Conservation (phyloP, 352 stramenopile species). For the Peronosclerospora sorghi region DNA sequence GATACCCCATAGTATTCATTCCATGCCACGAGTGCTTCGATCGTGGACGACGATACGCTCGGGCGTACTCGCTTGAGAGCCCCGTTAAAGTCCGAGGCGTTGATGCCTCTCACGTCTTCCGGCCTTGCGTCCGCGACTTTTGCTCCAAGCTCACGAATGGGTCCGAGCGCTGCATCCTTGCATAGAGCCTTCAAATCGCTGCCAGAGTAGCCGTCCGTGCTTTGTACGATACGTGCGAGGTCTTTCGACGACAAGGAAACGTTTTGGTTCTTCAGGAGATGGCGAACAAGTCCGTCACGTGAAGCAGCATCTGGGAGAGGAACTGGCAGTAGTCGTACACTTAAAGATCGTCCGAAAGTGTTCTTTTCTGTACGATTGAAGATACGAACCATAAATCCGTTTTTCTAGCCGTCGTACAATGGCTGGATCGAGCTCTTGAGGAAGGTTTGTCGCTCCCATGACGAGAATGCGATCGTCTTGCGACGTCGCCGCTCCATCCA, state of each 20-base stretch:
- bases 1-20: constrained; percentile 65
- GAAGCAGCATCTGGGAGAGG: constrained; percentile 50
- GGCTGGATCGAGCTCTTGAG: constrained; percentile 78
- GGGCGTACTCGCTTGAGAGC: constrained; percentile 47
- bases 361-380: background rate
- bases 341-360: background rate
- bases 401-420: constrained; percentile 81
- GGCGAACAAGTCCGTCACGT: constrained; percentile 37
- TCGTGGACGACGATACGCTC: constrained; percentile 57
- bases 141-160: constrained; percentile 71
- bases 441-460: constrained; percentile 83
- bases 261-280: constrained; percentile 50
- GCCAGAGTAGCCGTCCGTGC: constrained; percentile 77
- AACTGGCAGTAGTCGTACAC: constrained; percentile 26
- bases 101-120: constrained; percentile 58
- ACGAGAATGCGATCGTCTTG: constrained; percentile 75
- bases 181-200: constrained; percentile 89
- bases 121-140: constrained; percentile 42
- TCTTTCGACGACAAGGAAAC: constrained; percentile 44
- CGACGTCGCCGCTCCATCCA: constrained; percentile 67
- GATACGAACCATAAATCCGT: constrained; percentile 74
- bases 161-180: constrained; percentile 88
- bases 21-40: constrained; percentile 46
- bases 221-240: constrained; percentile 51
- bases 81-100: constrained; percentile 39